A percentile compares a stretch with the other conserved stretches of the same genome.
Conservation (phyloP, 2,329 filamentous ascomycete genomes). For the Alternaria brassicae region DNA sequence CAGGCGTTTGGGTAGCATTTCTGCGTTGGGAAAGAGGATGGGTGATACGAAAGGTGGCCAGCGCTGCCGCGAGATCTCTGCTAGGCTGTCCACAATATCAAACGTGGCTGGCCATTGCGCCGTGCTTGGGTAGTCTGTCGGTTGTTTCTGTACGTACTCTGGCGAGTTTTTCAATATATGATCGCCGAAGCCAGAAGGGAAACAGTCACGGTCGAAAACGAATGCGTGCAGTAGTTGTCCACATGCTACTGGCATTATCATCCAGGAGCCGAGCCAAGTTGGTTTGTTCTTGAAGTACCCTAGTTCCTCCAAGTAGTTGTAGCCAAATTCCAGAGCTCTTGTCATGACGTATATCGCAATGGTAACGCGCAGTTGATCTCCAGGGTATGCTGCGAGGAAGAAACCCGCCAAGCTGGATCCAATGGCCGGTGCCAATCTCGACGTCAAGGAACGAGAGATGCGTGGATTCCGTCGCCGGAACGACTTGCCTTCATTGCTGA, state of each 20-base stretch:
- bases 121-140: slow-evolving; percentile 69
- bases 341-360: slow-evolving; percentile 83
- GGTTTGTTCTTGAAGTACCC: slow-evolving; percentile 71
- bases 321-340: slow-evolving; percentile 82
- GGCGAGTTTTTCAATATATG: slow-evolving; percentile 76
- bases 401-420: slow-evolving; percentile 88
- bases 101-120: slow-evolving; percentile 77
- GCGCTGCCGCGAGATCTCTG: slow-evolving; percentile 77
- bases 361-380: slow-evolving; percentile 74
- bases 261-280: slow-evolving; percentile 65
- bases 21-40: slow-evolving; percentile 77
- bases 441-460: slow-evolving; percentile 77
- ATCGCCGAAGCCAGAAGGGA: slow-evolving; percentile 63
- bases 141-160: slow-evolving; percentile 78
- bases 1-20: slow-evolving; percentile 71
- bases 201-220: slow-evolving; percentile 61
- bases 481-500: slow-evolving; percentile 78
- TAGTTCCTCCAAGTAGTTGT: slow-evolving; percentile 80
- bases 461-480: slow-evolving; percentile 85
- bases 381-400: slow-evolving; percentile 77
- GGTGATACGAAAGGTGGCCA: slow-evolving; percentile 92
- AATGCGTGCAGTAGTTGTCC: slow-evolving; percentile 60
- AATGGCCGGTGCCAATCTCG: slow-evolving; percentile 83
- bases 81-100: slow-evolving; percentile 81
- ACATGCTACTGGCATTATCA: slow-evolving; percentile 59